Evolutionary conservation across 1,284 basidiomycete genomes (phyloP).

Genomic region (Porogramme epimiltina): DNA sequence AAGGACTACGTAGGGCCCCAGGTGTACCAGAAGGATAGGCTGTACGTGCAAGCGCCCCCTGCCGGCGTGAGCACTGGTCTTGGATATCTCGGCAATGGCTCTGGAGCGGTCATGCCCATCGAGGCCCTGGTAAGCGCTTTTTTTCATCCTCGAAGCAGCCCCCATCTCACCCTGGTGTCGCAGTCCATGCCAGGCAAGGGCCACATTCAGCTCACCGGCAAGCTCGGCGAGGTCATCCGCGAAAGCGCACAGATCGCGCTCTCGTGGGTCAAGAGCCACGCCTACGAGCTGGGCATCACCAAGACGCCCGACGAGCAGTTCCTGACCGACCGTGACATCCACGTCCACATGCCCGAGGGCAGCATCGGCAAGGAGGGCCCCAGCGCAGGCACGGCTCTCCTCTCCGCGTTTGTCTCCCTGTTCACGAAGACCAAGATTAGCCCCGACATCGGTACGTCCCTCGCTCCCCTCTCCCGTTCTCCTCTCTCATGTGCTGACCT

Average conservation of each 20-base stretch:
- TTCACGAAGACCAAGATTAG: conserved; percentile 83
- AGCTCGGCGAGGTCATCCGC: conserved; percentile 96
- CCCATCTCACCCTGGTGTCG: not conserved
- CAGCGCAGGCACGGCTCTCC: conserved; percentile 91
- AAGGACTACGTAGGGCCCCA: conserved; percentile 97
- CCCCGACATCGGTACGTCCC: conserved; percentile 79
- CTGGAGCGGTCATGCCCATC: conserved; percentile 96
- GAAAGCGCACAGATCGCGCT: conserved; percentile 95
- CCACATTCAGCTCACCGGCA: conserved; percentile 88
- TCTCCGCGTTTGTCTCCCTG: conserved; percentile 89
- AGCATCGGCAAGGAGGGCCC: conserved; percentile 98
- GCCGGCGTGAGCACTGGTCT: conserved; percentile 94
- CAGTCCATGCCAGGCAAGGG: conserved; percentile 94
- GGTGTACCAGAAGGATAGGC: conserved; percentile 92
- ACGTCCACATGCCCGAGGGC: conserved; percentile 96
- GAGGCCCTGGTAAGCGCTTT: conserved; percentile 76
- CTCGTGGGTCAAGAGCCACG: conserved; percentile 92
- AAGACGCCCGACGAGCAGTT: conserved; percentile 71
- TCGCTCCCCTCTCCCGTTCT: not conserved
- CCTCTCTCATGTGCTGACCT: not conserved
- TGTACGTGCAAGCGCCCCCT: conserved; percentile 84
- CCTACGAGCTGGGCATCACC: conserved; percentile 87
- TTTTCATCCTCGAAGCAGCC: not conserved
- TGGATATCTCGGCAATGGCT: conserved; percentile 95
- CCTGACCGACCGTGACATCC: conserved; percentile 83